phyloP scores from a whole-genome alignment of 2,329 filamentous ascomycete genomes.

The Beauveria asiatica region DNA sequence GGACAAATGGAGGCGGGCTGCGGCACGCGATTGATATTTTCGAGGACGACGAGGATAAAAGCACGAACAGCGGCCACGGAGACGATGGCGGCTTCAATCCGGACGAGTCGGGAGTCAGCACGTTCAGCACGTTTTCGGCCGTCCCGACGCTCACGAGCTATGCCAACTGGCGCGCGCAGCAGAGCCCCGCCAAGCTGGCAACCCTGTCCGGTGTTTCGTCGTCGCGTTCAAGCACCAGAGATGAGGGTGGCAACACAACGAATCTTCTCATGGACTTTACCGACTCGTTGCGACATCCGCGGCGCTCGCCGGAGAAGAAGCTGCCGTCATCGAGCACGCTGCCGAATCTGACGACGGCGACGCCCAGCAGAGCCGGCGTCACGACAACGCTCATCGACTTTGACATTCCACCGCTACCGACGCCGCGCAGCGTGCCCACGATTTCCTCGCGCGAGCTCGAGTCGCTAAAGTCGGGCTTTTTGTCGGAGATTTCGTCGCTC shows the following conservation, averaged over 20 bases:
- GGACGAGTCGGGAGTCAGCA: slow-evolving; percentile 70
- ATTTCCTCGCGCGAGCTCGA: slow-evolving; percentile 90
- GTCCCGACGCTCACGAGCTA: slow-evolving; percentile 82
- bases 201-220: slow-evolving; percentile 30
- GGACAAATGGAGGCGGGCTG: slow-evolving; percentile 41
- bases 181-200: slow-evolving; percentile 47
- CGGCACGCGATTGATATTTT: slow-evolving; percentile 54
- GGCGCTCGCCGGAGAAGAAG: slow-evolving; percentile 40
- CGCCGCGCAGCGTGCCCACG: slow-evolving; percentile 81
- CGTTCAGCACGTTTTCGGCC: slow-evolving; percentile 82
- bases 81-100: slow-evolving; percentile 32
- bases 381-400: slow-evolving; percentile 63
- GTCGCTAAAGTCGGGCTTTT: slow-evolving; percentile 79
- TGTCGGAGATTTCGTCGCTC: slow-evolving; percentile 90
- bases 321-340: slow-evolving; percentile 25
- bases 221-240: slow-evolving; percentile 24
- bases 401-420: slow-evolving; percentile 88
- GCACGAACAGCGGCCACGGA: slow-evolving; percentile 22
- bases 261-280: slow-evolving; percentile 85
- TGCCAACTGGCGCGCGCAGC: slow-evolving; percentile 55
- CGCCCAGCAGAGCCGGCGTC: slow-evolving; percentile 35
- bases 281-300: slow-evolving; percentile 51
- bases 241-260: slow-evolving; percentile 53
- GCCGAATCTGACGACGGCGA: slow-evolving; percentile 23
- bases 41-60: slow-evolving; percentile 40